phyloP scores from a whole-genome alignment of 305 asterid species.

The Solanum hybrid region DNA sequence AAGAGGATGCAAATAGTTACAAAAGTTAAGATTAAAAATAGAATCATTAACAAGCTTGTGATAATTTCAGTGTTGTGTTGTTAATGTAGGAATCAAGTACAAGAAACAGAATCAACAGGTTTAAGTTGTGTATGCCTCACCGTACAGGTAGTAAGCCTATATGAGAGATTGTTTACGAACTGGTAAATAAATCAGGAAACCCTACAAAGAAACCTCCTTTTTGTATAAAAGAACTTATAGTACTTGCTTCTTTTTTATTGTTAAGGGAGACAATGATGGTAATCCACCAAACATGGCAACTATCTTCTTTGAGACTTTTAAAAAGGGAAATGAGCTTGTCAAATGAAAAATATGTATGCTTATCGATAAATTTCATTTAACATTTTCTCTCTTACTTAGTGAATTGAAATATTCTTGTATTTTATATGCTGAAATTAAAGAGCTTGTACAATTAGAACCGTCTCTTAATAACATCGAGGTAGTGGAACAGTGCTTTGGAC shows the following conservation, averaged over 20 bases:
- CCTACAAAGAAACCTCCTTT: neutral
- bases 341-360: neutral
- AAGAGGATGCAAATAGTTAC: no score
- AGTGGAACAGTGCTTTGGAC: neutral
- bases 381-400: neutral
- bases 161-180: neutral
- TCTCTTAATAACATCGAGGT: neutral
- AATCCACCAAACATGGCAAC: neutral
- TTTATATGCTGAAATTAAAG: neutral
- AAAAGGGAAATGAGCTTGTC: neutral
- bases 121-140: no score
- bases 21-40: no score
- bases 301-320: neutral
- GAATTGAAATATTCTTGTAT: neutral
- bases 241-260: neutral
- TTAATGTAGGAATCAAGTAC: no score
- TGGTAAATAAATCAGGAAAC: neutral
- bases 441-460: neutral
- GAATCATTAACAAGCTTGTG: no score
- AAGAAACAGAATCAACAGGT: no score
- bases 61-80: no score
- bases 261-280: neutral
- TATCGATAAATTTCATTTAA: no score
- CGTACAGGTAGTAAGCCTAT: no score
- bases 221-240: neutral